Percentiles rank a stretch among this genome's conserved stretches.
These are phyloP conservation scores for Sicyos baderoa DNA, from an alignment of 306 rosid genomes.

Conservation along the genomic window DNA sequence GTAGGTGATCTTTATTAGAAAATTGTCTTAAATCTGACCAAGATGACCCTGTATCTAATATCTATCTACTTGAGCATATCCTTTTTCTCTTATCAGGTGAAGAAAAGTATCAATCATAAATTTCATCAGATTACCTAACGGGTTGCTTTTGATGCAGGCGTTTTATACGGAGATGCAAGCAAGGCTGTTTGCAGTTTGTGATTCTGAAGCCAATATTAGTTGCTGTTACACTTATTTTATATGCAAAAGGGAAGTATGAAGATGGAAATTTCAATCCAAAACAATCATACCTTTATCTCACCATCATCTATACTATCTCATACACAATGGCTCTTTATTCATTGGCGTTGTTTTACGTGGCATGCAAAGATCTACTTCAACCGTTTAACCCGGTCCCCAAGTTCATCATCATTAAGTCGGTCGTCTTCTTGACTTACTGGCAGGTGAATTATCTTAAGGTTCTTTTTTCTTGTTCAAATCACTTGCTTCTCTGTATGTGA, in stretches of 20 bases:
- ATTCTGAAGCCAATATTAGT: constrained; percentile 90
- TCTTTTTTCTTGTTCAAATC: not conserved
- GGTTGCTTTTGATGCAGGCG: constrained; percentile 50
- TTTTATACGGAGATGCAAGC: constrained; percentile 96
- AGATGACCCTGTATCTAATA: not conserved
- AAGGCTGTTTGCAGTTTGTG: constrained; percentile 96
- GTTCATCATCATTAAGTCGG: constrained; percentile 85
- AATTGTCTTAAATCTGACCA: not conserved
- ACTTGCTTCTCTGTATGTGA: not conserved
- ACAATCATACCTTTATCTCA: constrained; percentile 84
- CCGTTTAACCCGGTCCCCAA: constrained; percentile 97
- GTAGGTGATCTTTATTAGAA: not conserved
- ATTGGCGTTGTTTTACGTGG: constrained; percentile 79
- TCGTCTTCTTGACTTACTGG: constrained; percentile 98
- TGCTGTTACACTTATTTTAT: constrained; percentile 72
- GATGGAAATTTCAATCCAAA: constrained; percentile 88
- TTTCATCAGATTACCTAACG: not conserved
- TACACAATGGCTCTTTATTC: constrained; percentile 89
- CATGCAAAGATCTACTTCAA: constrained; percentile 95
- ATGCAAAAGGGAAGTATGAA: constrained; percentile 72
- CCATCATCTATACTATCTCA: constrained; percentile 78
- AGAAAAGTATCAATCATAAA: not conserved
- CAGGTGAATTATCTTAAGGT: constrained; percentile 43
- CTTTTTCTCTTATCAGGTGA: not conserved
- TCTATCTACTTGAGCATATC: not conserved